These are phyloP conservation scores for Lactarius hengduanensis DNA, from an alignment of 768 basidiomycete genomes.

Conservation along the genomic window DNA sequence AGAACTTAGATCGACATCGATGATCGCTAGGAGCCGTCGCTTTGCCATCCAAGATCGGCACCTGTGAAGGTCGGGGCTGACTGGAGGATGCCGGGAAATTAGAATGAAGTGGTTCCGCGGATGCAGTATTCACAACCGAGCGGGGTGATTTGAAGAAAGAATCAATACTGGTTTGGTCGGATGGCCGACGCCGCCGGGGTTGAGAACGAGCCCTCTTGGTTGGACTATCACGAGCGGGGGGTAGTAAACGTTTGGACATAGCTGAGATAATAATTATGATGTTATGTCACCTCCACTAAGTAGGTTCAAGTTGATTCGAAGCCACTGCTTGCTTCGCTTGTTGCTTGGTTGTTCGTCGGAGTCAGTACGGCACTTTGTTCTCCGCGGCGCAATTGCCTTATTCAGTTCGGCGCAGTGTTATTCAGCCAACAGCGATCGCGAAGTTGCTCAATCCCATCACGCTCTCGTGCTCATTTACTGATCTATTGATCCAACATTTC, in stretches of 20 bases:
- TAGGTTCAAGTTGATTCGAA: background rate
- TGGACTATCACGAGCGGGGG: background rate
- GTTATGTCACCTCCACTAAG: conserved; percentile 20
- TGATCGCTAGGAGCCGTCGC: conserved; percentile 31
- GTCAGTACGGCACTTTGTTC: conserved; percentile 17
- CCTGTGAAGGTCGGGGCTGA: background rate
- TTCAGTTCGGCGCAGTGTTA: background rate
- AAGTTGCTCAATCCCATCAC: background rate
- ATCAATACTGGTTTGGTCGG: conserved; percentile 20
- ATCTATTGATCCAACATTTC: conserved; percentile 1
- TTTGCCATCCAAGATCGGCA: conserved; percentile 12
- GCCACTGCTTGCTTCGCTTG: conserved; percentile 1
- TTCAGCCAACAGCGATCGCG: background rate
- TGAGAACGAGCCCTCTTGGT: conserved; percentile 13
- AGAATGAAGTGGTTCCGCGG: conserved; percentile 19
- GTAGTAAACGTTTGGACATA: conserved; percentile 20
- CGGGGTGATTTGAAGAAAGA: conserved; percentile 23
- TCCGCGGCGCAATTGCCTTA: conserved; percentile 19
- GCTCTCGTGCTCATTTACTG: background rate
- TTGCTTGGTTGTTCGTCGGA: conserved; percentile 11
- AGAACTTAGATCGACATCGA: conserved; percentile 38
- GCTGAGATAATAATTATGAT: conserved; percentile 8
- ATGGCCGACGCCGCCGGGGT: conserved; percentile 2
- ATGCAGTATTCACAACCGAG: background rate
- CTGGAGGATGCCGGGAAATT: conserved; percentile 2